Evolutionary conservation across 1,284 basidiomycete species (phyloP), one percentile per base, ranked within the genome.

Genomic region (Hymenochaete sp.): DNA sequence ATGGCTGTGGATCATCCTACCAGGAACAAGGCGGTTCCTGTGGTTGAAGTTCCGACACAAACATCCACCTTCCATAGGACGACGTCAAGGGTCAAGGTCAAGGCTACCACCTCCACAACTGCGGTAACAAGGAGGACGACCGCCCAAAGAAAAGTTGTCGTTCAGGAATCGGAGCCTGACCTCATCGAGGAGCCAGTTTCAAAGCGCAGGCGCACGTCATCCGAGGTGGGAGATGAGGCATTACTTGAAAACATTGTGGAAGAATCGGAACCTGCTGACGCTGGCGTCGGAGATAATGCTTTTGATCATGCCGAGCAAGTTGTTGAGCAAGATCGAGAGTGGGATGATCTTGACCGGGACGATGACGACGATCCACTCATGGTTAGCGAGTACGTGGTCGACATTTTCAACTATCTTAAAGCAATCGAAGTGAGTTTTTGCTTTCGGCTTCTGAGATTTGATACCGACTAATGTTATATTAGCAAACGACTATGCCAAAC

Each of bases 321-420:
- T 8, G 64, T 73, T 14, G 57, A 50, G 19, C 70, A 73, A 44
- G 77, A 79, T 6, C 77, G 82, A 37, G 67, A 70, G 16, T 86
- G 84, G 92, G 83, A 86, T 26, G 93, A 98, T 60, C 73, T 98
- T 14, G 95, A 98, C 57, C 83, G 80, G 3, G 93, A 93, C 47
- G 95, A 98, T 59, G 75, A 67, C n/a, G 91, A 93, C 48, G 95
- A 98, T 61, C 93, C 93, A 11, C 67, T 89, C 50, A 98, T 98
- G 93, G 93, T 96, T 51, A 87, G 82, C 66, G 92, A 98, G 66
- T 98, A 98, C 60, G 93, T 96, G 44, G 71, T 74, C 21, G 96
- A 98, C 52, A 95, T 98, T 49, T 96, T 96, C 66, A 69, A 84
- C 42, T 98, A 98, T 68, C 78, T 98, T 68, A 85, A 87, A 61